Conservation (phyloP, 2,329 filamentous ascomycete species). For the Penicillium griseofulvum region DNA sequence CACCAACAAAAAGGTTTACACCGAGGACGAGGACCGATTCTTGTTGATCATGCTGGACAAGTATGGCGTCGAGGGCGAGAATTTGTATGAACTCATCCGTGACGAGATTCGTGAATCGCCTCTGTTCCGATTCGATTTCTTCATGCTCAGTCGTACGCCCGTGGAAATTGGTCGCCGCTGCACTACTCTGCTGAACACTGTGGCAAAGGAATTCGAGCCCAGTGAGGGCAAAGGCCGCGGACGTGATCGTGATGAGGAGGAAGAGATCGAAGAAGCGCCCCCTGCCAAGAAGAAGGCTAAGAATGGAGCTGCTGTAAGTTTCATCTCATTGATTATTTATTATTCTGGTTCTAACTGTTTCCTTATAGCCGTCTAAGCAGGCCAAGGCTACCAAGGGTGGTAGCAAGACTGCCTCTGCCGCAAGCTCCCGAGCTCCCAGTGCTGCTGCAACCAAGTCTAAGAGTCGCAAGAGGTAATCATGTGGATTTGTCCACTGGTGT, state of each 20-base stretch:
- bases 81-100: constrained; percentile 89
- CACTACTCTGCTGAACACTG: constrained; percentile 88
- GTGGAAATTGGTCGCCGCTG: constrained; percentile 89
- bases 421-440: constrained; percentile 82
- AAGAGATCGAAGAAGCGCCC: constrained; percentile 75
- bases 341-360: constrained; percentile 9
- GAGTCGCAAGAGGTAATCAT: constrained; percentile 49
- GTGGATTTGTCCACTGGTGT: not conserved
- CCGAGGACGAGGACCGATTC: constrained; percentile 96
- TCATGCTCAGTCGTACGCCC: constrained; percentile 92
- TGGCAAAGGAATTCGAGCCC: constrained; percentile 91
- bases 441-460: constrained; percentile 60
- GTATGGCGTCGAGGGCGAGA: constrained; percentile 86
- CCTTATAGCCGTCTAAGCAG: constrained; percentile 75
- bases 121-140: constrained; percentile 98
- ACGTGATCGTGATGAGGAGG: constrained; percentile 68
- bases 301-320: constrained; percentile 77
- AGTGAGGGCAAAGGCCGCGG: constrained; percentile 68
- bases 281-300: constrained; percentile 96
- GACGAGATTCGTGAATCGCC: constrained; percentile 94
- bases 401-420: constrained; percentile 72
- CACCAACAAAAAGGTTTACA: constrained; percentile 99
- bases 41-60: constrained; percentile 89
- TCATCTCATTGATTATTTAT: not conserved
- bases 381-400: constrained; percentile 79